phyloP scores from a whole-genome alignment of 2,329 filamentous ascomycete genomes.

The Pseudofabraea citricarpa region DNA sequence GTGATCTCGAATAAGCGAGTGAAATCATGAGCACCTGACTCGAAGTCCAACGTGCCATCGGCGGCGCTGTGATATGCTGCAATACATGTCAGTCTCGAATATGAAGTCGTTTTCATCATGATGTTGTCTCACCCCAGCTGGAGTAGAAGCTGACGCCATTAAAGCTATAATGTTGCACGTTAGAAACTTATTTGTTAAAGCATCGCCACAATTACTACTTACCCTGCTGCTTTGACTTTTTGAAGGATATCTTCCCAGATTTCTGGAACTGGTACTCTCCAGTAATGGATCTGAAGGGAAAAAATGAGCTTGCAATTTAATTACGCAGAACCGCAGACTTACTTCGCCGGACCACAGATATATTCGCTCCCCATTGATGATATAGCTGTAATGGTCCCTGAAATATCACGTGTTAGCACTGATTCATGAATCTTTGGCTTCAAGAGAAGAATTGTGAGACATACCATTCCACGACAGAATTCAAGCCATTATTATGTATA shows the following conservation, averaged over 20 bases:
- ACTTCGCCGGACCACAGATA: conserved; percentile 47
- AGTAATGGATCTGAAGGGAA: conserved; percentile 40
- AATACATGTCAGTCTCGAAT: too few relatives aligned
- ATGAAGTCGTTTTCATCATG: too few relatives aligned
- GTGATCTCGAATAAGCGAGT: conserved; percentile 71
- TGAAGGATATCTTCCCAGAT: conserved; percentile 71
- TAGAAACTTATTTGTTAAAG: conserved; percentile 1
- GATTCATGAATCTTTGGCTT: neutral
- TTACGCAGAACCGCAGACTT: neutral
- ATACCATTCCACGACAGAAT: conserved; percentile 38
- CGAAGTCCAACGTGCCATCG: conserved; percentile 65
- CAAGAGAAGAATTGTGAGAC: neutral
- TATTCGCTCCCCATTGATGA: conserved; percentile 43
- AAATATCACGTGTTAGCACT: neutral
- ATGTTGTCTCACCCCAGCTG: conserved; percentile 68
- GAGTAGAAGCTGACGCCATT: conserved; percentile 75
- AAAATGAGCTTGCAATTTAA: neutral
- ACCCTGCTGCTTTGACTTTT: conserved; percentile 73
- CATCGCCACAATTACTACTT: too few relatives aligned
- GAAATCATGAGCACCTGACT: conserved; percentile 51
- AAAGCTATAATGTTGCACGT: conserved; percentile 43
- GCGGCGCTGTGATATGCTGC: conserved; percentile 59
- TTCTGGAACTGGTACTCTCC: conserved; percentile 51
- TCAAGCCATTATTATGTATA: conserved; percentile 42
- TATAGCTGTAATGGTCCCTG: conserved; percentile 48